Evolutionary conservation across 2,329 filamentous ascomycete genomes (phyloP), one percentile per base, ranked within the genome.

Genomic region (Clarireedia sp.): DNA sequence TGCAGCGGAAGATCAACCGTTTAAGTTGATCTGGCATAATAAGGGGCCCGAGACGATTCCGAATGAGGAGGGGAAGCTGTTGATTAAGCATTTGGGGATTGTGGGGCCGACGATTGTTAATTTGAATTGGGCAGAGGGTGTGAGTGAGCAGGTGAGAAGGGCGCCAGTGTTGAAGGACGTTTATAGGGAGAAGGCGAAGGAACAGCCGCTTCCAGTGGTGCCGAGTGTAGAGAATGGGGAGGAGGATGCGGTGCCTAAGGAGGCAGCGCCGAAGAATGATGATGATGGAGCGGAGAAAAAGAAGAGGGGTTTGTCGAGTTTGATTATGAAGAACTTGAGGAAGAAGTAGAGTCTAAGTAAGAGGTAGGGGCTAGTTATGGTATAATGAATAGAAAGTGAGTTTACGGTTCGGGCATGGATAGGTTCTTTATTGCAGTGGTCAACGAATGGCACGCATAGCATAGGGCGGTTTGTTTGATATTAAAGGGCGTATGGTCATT

Each of bases 51-150:
- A 75, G n/a, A 67, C 69, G 9, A 66, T 73, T 17, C 70, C 75
- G 1, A 71, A 71, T 12, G 73, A 73, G 46, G 70, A 71, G 7
- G 68, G 71, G 37, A 77, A 78, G 67, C 79, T 69, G 45, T 73
- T 96, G n/a, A 87, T 96, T 56, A 76, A 78, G 51, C 82, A 85
- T 55, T 78, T 95, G 62, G 82, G 84, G 14, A 79, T 96, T 59
- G 78, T 77, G 3, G 83, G 84, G 6, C 79, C 82, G 36, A 84
- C 91, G 33, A 74, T 95, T 8, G 74, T 96, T 44, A 92, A 86
- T 57, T 79, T 95, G 58, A 72, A 83, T 1, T 95, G 90, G 88
- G 81, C 83, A 19, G 79, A 85, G 47, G 75, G 70, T 38, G 86
- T 84, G 1, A 75, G 79, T n/a, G 65, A 73, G 1, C 72, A 77